These are phyloP conservation scores for Physcia stellaris DNA, from an alignment of 495 filamentous ascomycete genomes.

Conservation along the genomic window DNA sequence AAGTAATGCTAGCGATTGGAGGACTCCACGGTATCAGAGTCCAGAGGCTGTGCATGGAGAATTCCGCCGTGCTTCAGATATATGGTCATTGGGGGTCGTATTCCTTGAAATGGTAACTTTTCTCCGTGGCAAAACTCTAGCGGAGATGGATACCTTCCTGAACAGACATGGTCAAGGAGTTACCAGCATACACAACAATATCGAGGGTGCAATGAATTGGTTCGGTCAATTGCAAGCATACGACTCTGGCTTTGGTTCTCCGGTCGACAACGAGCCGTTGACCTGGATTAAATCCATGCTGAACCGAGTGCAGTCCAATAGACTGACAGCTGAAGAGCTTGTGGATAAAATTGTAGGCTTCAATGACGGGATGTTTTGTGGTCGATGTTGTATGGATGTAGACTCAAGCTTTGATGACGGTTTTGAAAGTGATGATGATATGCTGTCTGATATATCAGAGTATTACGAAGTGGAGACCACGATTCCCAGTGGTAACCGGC, in stretches of 20 bases:
- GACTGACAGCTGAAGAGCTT: no score
- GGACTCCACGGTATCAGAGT: slow-evolving; percentile 20
- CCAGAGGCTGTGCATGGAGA: slow-evolving; percentile 24
- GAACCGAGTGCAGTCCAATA: no score
- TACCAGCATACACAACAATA: slow-evolving; percentile 3
- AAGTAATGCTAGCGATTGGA: slow-evolving; percentile 14
- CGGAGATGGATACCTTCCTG: slow-evolving; percentile 5
- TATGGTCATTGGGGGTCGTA: slow-evolving; percentile 29
- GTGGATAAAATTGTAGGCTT: no score
- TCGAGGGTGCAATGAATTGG: slow-evolving; percentile 4
- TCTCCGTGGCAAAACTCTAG: slow-evolving; percentile 10
- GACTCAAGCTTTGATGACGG: no score
- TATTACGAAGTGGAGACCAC: no score
- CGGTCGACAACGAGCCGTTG: slow-evolving; percentile 8
- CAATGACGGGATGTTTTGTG: no score
- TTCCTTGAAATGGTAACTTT: slow-evolving; percentile 28
- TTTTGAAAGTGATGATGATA: no score
- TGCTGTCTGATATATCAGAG: no score
- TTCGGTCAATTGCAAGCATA: slow-evolving; percentile 1
- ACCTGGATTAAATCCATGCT: slow-evolving; percentile 9
- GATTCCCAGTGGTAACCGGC: no score
- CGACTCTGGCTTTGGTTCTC: not conserved
- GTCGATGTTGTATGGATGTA: no score
- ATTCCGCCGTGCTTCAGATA: slow-evolving; percentile 24
- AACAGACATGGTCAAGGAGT: slow-evolving; percentile 1